Evolutionary conservation across 345 rosid genomes (phyloP), one percentile per base, ranked within the genome.

Genomic region (Boechera stricta): DNA sequence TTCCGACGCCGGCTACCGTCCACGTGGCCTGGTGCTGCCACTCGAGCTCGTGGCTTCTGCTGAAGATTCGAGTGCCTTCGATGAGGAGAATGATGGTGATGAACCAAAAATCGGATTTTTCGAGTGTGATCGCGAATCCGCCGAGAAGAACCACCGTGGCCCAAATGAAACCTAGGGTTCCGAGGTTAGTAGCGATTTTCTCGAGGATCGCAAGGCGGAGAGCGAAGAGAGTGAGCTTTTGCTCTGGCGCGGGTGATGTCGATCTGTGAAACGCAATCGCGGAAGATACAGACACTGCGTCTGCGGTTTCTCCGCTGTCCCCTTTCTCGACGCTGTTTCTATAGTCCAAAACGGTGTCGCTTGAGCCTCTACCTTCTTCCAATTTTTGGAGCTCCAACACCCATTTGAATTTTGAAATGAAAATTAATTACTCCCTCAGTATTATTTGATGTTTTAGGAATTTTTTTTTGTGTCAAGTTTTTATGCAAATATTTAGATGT

Each of bases 11-110:
- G 0, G 96, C 33, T 1, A 90, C 74, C 1, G 97, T 84, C 98
- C 96, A 90, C 2, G 98, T 91, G 15, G 91, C 91, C 41, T 94
- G 96, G 44, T 90, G 94, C 67, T 94, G 98, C 97, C 96, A 94
- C 75, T 94, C 98, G 4, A 94, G 92, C 83, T 94, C 97, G 31
- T 87, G 97, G 66, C 97, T 91, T 69, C 97, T 82, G 85, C 98
- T 88, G 82, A 88, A 94, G 35, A 91, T 94, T 13, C 96, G 70
- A 4, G 98, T 82, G 9, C 98, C 92, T 75, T 94, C 98, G 10
- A 94, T 86, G 76, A 94, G 74, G 75, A 91, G 80, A 42, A 91
- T 91, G 48, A 88, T 42, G 38, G 98, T 94, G 71, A 94, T 80
- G 72, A 88, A 81, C 98, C 97, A 91, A 64, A 93, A 93, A 76